phyloP scores from a whole-genome alignment of 2,329 filamentous ascomycete species.

The Clathrospora elynae region DNA sequence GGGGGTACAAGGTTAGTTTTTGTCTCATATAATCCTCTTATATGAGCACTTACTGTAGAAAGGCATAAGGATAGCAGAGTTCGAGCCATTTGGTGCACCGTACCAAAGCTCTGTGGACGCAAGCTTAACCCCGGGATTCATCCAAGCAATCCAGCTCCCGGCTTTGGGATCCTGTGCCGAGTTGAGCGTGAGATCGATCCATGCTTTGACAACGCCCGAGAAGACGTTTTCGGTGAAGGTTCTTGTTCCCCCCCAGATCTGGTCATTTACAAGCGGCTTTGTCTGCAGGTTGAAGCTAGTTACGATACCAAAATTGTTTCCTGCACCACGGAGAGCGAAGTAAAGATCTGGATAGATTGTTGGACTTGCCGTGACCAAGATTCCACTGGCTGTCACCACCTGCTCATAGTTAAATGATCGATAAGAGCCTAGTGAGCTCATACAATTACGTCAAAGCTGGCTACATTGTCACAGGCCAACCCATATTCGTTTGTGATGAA shows the following conservation, averaged over 20 bases:
- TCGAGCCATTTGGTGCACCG: slow-evolving; percentile 16
- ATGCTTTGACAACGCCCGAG: slow-evolving; percentile 20
- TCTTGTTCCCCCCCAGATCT: slow-evolving; percentile 20
- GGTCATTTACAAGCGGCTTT: slow-evolving; percentile 14
- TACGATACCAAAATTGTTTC: slow-evolving; percentile 34
- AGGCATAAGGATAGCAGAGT: slow-evolving; percentile 1
- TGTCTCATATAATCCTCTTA: no score
- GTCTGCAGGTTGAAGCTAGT: slow-evolving; percentile 22
- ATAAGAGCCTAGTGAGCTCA: background rate
- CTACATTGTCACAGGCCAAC: slow-evolving; percentile 25
- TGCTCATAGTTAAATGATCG: background rate
- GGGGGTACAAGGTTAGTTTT: no score
- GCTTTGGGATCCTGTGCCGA: slow-evolving; percentile 26
- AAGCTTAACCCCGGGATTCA: slow-evolving; percentile 7
- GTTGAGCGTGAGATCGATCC: slow-evolving; percentile 8
- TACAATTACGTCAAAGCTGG: slow-evolving; percentile 25
- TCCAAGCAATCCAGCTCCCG: slow-evolving; percentile 37
- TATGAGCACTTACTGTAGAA: no score
- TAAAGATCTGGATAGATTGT: slow-evolving; percentile 29
- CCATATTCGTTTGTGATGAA: slow-evolving; percentile 26
- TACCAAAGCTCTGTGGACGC: slow-evolving; percentile 24
- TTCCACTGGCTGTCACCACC: slow-evolving; percentile 46
- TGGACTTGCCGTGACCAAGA: slow-evolving; percentile 16
- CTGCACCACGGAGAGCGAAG: slow-evolving; percentile 38
- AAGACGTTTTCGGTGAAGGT: slow-evolving; percentile 14